These are phyloP conservation scores for Neurospora tetraspora DNA, from an alignment of 495 filamentous ascomycete species.

Conservation along the genomic window DNA sequence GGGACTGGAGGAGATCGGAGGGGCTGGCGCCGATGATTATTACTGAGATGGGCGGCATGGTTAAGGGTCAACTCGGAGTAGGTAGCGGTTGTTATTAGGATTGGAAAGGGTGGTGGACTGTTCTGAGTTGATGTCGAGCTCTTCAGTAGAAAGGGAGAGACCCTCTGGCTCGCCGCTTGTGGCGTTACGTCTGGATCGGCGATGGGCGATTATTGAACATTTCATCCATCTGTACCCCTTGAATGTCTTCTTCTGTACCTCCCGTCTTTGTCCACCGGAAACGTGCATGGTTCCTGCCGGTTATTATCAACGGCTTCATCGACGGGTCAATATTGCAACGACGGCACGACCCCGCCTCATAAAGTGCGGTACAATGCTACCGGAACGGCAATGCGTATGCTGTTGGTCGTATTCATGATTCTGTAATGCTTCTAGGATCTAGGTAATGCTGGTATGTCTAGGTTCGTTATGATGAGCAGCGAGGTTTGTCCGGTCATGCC, in stretches of 20 bases:
- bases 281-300: background rate
- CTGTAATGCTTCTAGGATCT: background rate
- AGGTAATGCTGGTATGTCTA: background rate
- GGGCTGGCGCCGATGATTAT: too few species aligned
- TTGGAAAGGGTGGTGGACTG: too few species aligned
- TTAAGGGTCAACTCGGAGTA: too few species aligned
- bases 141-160: background rate
- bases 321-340: background rate
- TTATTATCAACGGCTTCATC: background rate
- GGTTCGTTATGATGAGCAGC: background rate
- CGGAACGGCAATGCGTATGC: background rate
- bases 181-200: background rate
- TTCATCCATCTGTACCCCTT: too few species aligned
- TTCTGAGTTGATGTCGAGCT: too few species aligned
- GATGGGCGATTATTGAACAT: background rate
- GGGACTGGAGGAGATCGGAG: conserved; percentile 37
- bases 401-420: background rate
- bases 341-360: background rate
- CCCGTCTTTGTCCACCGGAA: background rate
- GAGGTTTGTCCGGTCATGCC: background rate
- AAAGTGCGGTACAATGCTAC: background rate
- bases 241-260: background rate
- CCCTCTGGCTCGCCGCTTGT: background rate
- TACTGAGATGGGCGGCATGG: conserved; percentile 38
- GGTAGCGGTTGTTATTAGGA: too few species aligned